These are phyloP conservation scores for Tolypocladium paradoxum DNA, from an alignment of 2,329 filamentous ascomycete species.

Conservation along the genomic window DNA sequence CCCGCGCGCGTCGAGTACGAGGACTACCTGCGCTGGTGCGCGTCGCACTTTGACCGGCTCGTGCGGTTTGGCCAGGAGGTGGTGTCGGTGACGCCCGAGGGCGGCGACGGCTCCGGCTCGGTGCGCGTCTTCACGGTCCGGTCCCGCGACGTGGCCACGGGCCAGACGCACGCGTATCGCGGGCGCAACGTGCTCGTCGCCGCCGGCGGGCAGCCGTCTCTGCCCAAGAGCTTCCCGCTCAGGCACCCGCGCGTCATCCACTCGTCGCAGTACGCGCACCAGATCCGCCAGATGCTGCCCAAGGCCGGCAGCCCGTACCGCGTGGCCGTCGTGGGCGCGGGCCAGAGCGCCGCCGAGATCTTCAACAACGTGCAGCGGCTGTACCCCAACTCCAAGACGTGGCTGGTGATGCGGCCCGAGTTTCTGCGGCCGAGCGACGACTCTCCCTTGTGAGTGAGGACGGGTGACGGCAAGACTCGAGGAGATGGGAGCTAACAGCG, in stretches of 20 bases:
- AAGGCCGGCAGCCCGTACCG: conserved; percentile 49
- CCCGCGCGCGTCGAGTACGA: conserved; percentile 84
- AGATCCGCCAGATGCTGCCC: conserved; percentile 47
- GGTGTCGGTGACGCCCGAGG: conserved; percentile 53
- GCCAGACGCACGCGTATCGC: conserved; percentile 38
- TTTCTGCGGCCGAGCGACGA: conserved; percentile 88
- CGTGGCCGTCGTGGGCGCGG: conserved; percentile 77
- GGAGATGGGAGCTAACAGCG: background rate
- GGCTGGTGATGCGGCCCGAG: conserved; percentile 69
- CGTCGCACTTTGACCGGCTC: conserved; percentile 60
- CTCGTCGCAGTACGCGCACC: conserved; percentile 73
- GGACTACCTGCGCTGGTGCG: conserved; percentile 92
- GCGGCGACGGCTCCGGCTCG: conserved; percentile 2
- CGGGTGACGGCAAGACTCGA: too few relatives aligned
- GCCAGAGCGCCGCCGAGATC: conserved; percentile 91
- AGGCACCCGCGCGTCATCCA: conserved; percentile 69
- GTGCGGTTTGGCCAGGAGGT: conserved; percentile 75
- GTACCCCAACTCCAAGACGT: conserved; percentile 73
- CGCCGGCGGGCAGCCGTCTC: conserved; percentile 51
- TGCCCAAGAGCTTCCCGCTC: conserved; percentile 59
- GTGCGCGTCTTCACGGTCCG: conserved; percentile 58
- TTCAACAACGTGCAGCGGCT: conserved; percentile 77
- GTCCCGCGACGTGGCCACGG: conserved; percentile 51
- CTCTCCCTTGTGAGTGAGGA: conserved; percentile 83
- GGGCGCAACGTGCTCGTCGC: conserved; percentile 56